A percentile compares a stretch with the other conserved stretches of the same genome.
Conservation (phyloP, 2,329 filamentous ascomycete species). For the Colletotrichum euphorbiae region DNA sequence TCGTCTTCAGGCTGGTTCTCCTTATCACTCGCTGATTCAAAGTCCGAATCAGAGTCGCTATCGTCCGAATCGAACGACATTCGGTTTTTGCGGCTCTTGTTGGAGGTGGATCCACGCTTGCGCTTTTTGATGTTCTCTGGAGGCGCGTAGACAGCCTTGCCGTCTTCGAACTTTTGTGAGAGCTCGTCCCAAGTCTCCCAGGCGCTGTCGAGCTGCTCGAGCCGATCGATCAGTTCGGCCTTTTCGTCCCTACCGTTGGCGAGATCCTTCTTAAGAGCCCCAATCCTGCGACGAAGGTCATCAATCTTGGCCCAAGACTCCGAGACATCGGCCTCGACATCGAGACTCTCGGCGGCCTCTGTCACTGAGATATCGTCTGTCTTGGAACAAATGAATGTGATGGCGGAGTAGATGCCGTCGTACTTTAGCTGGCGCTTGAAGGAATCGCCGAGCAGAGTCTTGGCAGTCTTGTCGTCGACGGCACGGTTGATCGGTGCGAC, state of each 20-base stretch:
- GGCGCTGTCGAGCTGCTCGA: conserved; percentile 41
- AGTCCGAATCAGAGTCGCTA: conserved; percentile 41
- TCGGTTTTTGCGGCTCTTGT: conserved; percentile 28
- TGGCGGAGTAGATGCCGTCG: conserved; percentile 64
- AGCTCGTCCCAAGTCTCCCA: conserved; percentile 43
- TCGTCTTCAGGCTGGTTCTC: conserved; percentile 12
- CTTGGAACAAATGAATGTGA: conserved; percentile 74
- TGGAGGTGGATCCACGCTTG: conserved; percentile 35
- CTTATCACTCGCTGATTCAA: conserved; percentile 29
- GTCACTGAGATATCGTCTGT: conserved; percentile 66
- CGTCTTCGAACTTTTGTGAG: conserved; percentile 30
- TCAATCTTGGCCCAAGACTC: conserved; percentile 50
- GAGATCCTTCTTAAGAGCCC: conserved; percentile 41
- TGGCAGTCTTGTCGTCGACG: conserved; percentile 70
- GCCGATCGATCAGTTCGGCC: conserved; percentile 36
- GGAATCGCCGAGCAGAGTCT: conserved; percentile 65
- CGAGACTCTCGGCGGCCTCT: conserved; percentile 52
- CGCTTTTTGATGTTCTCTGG: conserved; percentile 41
- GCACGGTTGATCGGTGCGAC: conserved; percentile 71
- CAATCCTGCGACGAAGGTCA: conserved; percentile 42
- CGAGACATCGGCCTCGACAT: conserved; percentile 40
- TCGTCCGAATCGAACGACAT: conserved; percentile 37
- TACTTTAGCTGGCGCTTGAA: conserved; percentile 71
- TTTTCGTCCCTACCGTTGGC: conserved; percentile 13
- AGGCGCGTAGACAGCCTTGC: conserved; percentile 43